Conservation (phyloP, 768 basidiomycete genomes). For the Xerocomellus intermedius region DNA sequence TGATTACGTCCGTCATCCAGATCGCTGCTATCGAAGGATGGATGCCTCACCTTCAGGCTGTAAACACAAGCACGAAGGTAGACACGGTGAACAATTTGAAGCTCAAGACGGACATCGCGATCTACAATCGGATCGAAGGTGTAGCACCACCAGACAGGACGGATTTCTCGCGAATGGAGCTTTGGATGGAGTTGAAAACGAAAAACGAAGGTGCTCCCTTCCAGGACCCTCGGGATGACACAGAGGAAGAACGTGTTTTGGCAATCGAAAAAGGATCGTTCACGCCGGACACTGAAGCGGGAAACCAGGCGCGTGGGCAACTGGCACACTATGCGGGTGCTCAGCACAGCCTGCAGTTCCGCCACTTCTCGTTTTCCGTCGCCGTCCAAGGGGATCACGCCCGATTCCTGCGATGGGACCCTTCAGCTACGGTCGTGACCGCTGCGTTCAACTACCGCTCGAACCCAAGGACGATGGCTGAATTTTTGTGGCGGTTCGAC, state of each 20-base stretch:
- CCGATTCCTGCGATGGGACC: constrained; percentile 40
- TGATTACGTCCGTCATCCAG: too few species aligned
- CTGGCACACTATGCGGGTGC: constrained; percentile 27
- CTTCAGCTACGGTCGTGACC: neutral
- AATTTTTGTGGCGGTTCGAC: neutral
- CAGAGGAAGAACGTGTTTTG: neutral
- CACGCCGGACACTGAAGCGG: too few species aligned
- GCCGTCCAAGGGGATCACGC: constrained; percentile 29
- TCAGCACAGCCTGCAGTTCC: neutral
- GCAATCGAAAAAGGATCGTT: too few species aligned
- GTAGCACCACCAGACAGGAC: neutral
- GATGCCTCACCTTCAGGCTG: too few species aligned
- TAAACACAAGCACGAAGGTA: too few species aligned
- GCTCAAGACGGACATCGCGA: neutral
- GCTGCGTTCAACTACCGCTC: neutral
- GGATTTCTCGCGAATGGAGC: neutral
- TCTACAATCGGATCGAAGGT: too few species aligned
- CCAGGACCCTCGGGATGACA: neutral
- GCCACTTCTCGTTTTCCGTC: constrained; percentile 25
- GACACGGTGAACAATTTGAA: too few species aligned
- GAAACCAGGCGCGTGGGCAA: constrained; percentile 14
- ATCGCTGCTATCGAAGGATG: too few species aligned
- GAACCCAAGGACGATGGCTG: neutral
- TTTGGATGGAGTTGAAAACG: constrained; percentile 3
- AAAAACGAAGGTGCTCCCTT: neutral